These are phyloP conservation scores for Hypoxylon sp. DNA, from an alignment of 2,329 filamentous ascomycete species.

Conservation along the genomic window DNA sequence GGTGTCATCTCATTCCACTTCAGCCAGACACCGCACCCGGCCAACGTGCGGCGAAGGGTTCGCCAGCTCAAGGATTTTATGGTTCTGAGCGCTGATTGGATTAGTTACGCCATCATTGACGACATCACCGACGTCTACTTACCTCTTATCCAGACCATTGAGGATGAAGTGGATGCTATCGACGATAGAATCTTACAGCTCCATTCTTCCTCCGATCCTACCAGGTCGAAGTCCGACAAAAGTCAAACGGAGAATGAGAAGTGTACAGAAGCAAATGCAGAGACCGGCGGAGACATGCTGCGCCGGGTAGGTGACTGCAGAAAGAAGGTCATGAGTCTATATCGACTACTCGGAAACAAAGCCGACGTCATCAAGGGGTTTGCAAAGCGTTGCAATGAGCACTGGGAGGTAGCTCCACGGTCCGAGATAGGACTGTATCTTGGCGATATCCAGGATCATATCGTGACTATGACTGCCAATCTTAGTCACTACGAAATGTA, in stretches of 20 bases:
- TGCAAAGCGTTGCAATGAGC: slow-evolving; percentile 97
- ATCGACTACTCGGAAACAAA: slow-evolving; percentile 94
- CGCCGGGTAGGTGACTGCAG: slow-evolving; percentile 92
- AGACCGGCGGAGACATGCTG: slow-evolving; percentile 84
- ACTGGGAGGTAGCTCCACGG: slow-evolving; percentile 95
- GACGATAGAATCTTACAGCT: slow-evolving; percentile 91
- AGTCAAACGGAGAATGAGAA: slow-evolving; percentile 62
- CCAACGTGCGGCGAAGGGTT: slow-evolving; percentile 94
- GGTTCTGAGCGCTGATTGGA: slow-evolving; percentile 95
- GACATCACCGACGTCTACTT: slow-evolving; percentile 98
- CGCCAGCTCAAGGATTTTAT: slow-evolving; percentile 95
- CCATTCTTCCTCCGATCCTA: slow-evolving; percentile 71
- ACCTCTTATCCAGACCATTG: slow-evolving; percentile 91
- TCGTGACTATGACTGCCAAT: slow-evolving; percentile 98
- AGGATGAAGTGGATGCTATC: slow-evolving; percentile 97
- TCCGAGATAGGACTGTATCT: slow-evolving; percentile 98
- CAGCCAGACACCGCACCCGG: slow-evolving; percentile 93
- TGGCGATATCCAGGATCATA: slow-evolving; percentile 98
- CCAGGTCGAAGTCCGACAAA: slow-evolving; percentile 58
- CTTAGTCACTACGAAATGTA: slow-evolving; percentile 96
- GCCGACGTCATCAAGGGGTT: slow-evolving; percentile 99
- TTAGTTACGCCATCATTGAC: slow-evolving; percentile 97
- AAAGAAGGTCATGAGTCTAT: slow-evolving; percentile 97
- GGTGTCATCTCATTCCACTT: slow-evolving; percentile 98
- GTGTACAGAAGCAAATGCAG: slow-evolving; percentile 61